Conservation (phyloP, 2,329 filamentous ascomycete species). For the Amesomyces nigricolor region DNA sequence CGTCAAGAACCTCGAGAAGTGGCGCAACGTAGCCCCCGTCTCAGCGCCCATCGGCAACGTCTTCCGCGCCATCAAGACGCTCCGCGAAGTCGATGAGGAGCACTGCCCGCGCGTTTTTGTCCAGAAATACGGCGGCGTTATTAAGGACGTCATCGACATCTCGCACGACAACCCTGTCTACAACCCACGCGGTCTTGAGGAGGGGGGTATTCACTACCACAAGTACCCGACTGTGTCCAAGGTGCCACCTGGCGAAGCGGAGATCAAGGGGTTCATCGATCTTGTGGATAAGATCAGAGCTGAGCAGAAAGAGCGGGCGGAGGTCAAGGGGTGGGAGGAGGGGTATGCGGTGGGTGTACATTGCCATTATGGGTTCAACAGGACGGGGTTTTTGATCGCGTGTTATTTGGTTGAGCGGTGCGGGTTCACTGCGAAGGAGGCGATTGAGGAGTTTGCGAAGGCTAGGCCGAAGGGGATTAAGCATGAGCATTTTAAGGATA, state of each 20-base stretch:
- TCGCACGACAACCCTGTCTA: conserved; percentile 88
- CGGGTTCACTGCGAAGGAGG: conserved; percentile 65
- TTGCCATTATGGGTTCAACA: conserved; percentile 94
- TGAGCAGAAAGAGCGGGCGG: conserved; percentile 44
- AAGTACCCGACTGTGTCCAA: conserved; percentile 93
- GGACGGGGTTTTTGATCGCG: conserved; percentile 85
- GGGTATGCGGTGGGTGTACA: conserved; percentile 71
- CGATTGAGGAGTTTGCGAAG: conserved; percentile 70
- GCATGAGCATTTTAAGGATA: conserved; percentile 83
- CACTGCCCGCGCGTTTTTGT: conserved; percentile 74
- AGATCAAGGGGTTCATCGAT: conserved; percentile 49
- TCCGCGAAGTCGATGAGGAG: conserved; percentile 78
- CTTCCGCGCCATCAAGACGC: conserved; percentile 88
- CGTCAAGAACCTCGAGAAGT: conserved; percentile 91
- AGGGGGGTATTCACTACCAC: conserved; percentile 63
- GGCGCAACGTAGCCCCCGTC: conserved; percentile 73
- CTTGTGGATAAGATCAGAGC: conserved; percentile 56
- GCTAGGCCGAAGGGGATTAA: conserved; percentile 77
- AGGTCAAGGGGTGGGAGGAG: conserved; percentile 38
- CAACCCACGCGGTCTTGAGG: conserved; percentile 65
- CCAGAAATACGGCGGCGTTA: conserved; percentile 56
- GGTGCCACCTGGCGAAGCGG: conserved; percentile 61
- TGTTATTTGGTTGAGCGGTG: conserved; percentile 84
- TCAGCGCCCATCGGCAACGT: conserved; percentile 70
- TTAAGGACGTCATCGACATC: conserved; percentile 82